Evolutionary conservation across 2,329 filamentous ascomycete species (phyloP).

Genomic region (Monilinia vaccinii-corymbosi): DNA sequence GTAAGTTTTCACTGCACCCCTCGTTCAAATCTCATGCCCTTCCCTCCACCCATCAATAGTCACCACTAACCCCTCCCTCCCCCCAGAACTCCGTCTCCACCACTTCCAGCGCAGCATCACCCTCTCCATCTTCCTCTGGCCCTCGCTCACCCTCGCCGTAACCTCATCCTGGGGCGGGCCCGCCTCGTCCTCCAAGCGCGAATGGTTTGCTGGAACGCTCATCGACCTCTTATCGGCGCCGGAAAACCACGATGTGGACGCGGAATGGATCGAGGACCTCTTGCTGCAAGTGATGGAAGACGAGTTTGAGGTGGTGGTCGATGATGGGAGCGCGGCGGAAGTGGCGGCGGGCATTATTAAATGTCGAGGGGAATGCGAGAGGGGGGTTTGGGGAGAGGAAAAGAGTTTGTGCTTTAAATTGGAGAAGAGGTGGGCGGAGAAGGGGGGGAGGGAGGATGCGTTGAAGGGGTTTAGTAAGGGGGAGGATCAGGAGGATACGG

Average conservation of each 20-base stretch:
- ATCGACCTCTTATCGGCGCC: conserved; percentile 60
- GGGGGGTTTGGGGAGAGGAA: conserved; percentile 48
- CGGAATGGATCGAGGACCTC: conserved; percentile 73
- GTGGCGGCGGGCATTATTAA: conserved; percentile 66
- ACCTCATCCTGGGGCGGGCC: conserved; percentile 82
- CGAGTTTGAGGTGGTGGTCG: conserved; percentile 88
- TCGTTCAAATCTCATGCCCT: background rate
- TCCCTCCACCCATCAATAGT: background rate
- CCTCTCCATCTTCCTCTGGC: conserved; percentile 79
- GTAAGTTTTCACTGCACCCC: background rate
- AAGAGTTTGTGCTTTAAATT: conserved; percentile 57
- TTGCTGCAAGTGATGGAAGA: conserved; percentile 87
- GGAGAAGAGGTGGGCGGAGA: conserved; percentile 54
- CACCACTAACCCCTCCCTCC: background rate
- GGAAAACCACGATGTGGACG: conserved; percentile 53
- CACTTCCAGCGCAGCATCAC: conserved; percentile 83
- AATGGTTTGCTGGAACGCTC: conserved; percentile 89
- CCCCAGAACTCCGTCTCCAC: conserved; percentile 36
- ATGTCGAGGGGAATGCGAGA: conserved; percentile 54
- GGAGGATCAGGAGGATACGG: conserved; percentile 49
- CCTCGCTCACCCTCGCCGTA: conserved; percentile 77
- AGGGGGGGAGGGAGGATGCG: conserved; percentile 47
- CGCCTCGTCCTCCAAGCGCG: conserved; percentile 75
- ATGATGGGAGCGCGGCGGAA: conserved; percentile 74
- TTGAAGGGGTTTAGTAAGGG: conserved; percentile 38